Percentiles rank a stretch among this genome's conserved stretches.
Evolutionary conservation across 1,284 basidiomycete genomes (phyloP).

Genomic region (Moesziomyces aphidis): DNA sequence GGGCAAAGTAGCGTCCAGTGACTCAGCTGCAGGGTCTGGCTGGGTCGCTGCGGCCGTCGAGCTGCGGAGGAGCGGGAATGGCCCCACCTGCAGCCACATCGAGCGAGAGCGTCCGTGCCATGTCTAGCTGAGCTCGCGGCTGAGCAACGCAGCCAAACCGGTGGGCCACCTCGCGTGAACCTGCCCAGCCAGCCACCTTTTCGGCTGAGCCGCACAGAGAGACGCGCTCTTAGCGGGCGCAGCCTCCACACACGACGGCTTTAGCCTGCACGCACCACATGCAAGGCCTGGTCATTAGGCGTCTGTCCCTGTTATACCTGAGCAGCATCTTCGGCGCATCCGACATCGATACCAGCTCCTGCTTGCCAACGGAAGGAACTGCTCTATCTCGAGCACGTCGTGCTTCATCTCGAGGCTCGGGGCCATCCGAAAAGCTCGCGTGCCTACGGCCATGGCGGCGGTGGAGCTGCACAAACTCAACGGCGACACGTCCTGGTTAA

Average conservation of each 20-base stretch:
- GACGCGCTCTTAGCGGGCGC: neutral
- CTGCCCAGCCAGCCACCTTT: too few species aligned
- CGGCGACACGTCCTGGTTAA: constrained; percentile 44
- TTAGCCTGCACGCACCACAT: too few species aligned
- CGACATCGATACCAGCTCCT: neutral
- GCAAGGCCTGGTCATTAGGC: too few species aligned
- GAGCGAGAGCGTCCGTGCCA: neutral
- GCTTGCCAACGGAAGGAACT: neutral
- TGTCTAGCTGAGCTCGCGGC: too few species aligned
- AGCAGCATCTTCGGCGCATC: neutral
- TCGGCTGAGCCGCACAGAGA: neutral
- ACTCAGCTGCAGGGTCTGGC: constrained; percentile 18
- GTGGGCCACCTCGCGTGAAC: neutral
- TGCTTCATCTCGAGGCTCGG: too few species aligned
- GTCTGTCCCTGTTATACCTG: too few species aligned
- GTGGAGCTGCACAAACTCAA: constrained; percentile 48
- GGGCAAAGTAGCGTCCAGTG: constrained; percentile 7
- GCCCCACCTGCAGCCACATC: too few species aligned
- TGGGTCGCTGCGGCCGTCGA: neutral
- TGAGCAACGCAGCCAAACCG: neutral
- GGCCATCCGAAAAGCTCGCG: neutral
- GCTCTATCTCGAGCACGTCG: neutral
- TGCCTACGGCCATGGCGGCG: constrained; percentile 7
- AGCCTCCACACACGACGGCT: neutral
- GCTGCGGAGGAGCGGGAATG: constrained; percentile 6